Evolutionary conservation across 139 green algal species (phyloP).

Genomic region (Coelastrella sp.): DNA sequence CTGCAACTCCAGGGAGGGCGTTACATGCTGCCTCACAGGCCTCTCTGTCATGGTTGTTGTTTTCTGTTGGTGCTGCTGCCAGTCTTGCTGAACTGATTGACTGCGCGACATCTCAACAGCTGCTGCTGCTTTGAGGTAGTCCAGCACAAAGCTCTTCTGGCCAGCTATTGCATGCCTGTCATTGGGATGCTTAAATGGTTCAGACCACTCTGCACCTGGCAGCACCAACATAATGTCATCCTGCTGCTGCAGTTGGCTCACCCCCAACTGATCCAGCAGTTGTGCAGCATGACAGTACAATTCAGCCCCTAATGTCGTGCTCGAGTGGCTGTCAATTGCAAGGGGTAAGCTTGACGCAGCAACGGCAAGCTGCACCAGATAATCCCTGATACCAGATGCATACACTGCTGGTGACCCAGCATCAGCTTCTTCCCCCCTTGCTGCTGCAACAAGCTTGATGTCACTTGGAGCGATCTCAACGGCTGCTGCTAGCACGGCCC

Average conservation of each 20-base stretch:
- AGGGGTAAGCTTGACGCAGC: background rate
- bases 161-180: background rate
- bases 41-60: too few species aligned
- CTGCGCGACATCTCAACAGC: background rate
- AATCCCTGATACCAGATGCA: background rate
- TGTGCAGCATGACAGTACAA: background rate
- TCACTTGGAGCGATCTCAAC: background rate
- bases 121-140: background rate
- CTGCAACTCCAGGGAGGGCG: background rate
- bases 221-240: background rate
- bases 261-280: background rate
- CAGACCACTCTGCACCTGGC: background rate
- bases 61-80: background rate
- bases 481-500: background rate
- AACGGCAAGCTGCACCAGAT: background rate
- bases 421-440: too few species aligned
- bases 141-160: background rate
- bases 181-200: background rate
- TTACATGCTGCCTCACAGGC: too few species aligned
- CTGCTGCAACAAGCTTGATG: background rate
- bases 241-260: slow-evolving; percentile 4
- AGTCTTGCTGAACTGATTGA: background rate
- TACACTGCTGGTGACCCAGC: background rate
- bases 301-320: background rate
- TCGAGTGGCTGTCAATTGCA: background rate